Conservation (phyloP, 768 basidiomycete species). For the Pilatotrama ljubarskyi region DNA sequence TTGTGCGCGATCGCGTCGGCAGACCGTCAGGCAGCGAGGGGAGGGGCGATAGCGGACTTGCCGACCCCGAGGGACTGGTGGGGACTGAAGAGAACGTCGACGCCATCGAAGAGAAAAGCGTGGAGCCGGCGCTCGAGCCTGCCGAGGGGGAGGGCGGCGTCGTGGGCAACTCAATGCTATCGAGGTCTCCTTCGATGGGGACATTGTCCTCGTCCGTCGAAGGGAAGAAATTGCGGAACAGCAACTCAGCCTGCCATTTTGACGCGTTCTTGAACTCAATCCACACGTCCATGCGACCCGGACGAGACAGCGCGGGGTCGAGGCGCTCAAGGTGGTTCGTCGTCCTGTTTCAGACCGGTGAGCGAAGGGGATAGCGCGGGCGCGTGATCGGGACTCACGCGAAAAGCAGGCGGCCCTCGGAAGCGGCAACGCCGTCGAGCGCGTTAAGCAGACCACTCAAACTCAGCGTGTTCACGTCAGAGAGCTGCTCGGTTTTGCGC, state of each 20-base stretch:
- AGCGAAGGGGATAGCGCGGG: not conserved
- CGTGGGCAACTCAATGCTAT: conserved; percentile 44
- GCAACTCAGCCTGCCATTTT: conserved; percentile 80
- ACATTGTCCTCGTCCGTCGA: conserved; percentile 54
- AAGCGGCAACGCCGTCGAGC: conserved; percentile 82
- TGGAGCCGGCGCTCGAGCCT: conserved; percentile 44
- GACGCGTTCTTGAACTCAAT: conserved; percentile 88
- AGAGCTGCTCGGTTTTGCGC: conserved; percentile 53
- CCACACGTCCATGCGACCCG: conserved; percentile 92
- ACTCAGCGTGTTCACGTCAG: conserved; percentile 79
- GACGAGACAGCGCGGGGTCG: conserved; percentile 88
- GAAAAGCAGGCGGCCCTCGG: conserved; percentile 85
- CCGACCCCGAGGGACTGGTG: conserved; percentile 34
- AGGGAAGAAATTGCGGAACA: conserved; percentile 92
- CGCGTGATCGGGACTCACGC: conserved; percentile 56
- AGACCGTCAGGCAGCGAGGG: conserved; percentile 19
- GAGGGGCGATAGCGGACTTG: conserved; percentile 29
- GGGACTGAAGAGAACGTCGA: conserved; percentile 46
- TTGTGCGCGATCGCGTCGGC: conserved; percentile 13
- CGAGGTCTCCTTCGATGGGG: conserved; percentile 44
- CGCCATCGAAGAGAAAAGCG: conserved; percentile 51
- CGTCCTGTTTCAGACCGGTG: conserved; percentile 48
- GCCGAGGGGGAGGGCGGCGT: conserved; percentile 39
- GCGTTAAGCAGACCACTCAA: conserved; percentile 83
- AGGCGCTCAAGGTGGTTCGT: conserved; percentile 91